Conservation (phyloP, 208 protist species). For the Leishmania braziliensis region DNA sequence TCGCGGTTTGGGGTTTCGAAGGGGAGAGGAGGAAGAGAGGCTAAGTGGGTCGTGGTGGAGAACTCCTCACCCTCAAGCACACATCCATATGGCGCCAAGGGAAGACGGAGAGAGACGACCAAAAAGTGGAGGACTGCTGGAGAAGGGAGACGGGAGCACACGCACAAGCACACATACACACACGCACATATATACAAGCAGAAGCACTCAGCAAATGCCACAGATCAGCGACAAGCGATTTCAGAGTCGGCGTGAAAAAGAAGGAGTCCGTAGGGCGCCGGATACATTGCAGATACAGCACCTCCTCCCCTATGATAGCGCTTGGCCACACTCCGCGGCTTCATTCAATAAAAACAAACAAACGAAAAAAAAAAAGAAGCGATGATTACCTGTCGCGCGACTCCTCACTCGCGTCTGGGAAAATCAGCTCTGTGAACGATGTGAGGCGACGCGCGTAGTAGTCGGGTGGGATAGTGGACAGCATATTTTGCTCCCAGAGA, state of each 20-base stretch:
- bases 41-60: background rate
- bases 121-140: background rate
- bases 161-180: background rate
- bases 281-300: background rate
- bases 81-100: background rate
- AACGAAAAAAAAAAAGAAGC: too few relatives aligned
- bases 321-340: background rate
- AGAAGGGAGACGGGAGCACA: background rate
- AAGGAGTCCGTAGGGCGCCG: background rate
- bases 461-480: slow-evolving; percentile 81
- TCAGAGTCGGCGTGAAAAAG: background rate
- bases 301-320: background rate
- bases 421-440: slow-evolving; percentile 70
- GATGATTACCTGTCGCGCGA: background rate
- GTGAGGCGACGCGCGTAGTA: slow-evolving; percentile 64
- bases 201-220: background rate
- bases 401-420: slow-evolving; percentile 47
- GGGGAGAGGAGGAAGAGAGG: background rate
- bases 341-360: background rate
- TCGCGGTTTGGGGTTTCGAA: background rate
- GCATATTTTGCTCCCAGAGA: slow-evolving; percentile 67
- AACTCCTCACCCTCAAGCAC: background rate
- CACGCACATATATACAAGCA: background rate
- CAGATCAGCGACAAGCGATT: background rate
- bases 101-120: background rate